Evolutionary conservation across 2,329 filamentous ascomycete species (phyloP).

Genomic region (Phaeoacremonium minimum): DNA sequence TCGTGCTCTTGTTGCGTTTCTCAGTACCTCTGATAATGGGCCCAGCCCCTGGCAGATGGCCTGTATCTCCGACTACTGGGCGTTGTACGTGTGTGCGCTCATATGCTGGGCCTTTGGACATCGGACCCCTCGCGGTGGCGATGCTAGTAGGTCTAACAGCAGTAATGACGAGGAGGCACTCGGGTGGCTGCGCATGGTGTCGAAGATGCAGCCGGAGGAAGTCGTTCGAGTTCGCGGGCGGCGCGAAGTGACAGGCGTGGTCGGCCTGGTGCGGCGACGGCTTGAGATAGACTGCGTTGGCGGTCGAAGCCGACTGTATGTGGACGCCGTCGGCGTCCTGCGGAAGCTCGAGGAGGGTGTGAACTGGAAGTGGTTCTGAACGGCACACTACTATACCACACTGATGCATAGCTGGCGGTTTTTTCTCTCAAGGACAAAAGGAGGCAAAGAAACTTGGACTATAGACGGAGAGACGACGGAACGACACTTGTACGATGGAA

Average conservation of each 20-base stretch:
- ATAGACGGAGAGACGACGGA: too few species aligned
- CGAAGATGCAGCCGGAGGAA: conserved; percentile 32
- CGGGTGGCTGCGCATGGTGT: conserved; percentile 34
- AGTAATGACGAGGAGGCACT: conserved; percentile 20
- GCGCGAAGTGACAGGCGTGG: conserved; percentile 37
- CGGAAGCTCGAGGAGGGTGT: conserved; percentile 43
- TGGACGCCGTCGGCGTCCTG: conserved; percentile 50
- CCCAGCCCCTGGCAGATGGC: conserved; percentile 16
- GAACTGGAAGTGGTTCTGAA: conserved; percentile 35
- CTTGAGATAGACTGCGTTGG: conserved; percentile 47
- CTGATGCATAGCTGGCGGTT: conserved; percentile 13
- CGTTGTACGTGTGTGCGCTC: conserved; percentile 50
- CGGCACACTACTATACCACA: too few species aligned
- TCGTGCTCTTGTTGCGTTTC: conserved; percentile 41
- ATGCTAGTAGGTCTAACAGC: conserved; percentile 9
- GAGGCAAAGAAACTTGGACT: too few species aligned
- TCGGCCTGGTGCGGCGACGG: conserved; percentile 41
- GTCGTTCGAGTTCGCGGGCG: conserved; percentile 30
- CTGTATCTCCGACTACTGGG: conserved; percentile 49
- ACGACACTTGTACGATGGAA: too few species aligned
- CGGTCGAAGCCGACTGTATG: conserved; percentile 41
- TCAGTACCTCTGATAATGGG: too few species aligned
- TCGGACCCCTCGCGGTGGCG: conserved; percentile 13
- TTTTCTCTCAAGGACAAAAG: too few species aligned
- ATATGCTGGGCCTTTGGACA: conserved; percentile 56